phyloP scores from a whole-genome alignment of 306 rosid species.

The Vigna angularis region DNA sequence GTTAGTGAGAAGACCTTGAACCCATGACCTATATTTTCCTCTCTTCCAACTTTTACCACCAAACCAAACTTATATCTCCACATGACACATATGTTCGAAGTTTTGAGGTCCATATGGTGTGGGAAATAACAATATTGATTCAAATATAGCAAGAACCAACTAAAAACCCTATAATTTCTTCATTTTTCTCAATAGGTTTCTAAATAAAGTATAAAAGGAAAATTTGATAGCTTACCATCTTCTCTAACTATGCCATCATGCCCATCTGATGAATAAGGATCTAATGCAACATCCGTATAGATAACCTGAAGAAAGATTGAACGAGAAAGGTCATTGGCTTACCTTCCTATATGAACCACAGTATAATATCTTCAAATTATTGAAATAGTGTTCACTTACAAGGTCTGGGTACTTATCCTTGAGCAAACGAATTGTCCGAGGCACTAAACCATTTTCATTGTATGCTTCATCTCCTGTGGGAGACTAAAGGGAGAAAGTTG shows the following conservation, averaged over 20 bases:
- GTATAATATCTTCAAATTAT: slow-evolving; percentile 24
- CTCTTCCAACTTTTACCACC: no score
- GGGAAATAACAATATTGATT: slow-evolving; percentile 6
- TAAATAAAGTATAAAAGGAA: slow-evolving; percentile 17
- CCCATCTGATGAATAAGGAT: slow-evolving; percentile 97
- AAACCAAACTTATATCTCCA: no score
- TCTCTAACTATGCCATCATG: slow-evolving; percentile 98
- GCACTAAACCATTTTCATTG: slow-evolving; percentile 89
- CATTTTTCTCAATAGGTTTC: slow-evolving; percentile 28
- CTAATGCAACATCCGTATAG: slow-evolving; percentile 96
- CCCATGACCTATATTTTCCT: no score
- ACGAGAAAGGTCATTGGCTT: slow-evolving; percentile 19
- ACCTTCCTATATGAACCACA: slow-evolving; percentile 34
- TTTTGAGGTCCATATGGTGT: not conserved
- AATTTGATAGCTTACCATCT: slow-evolving; percentile 69
- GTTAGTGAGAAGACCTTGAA: no score
- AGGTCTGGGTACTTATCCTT: slow-evolving; percentile 94
- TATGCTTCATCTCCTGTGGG: slow-evolving; percentile 94
- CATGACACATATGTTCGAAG: not conserved
- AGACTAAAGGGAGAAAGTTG: slow-evolving; percentile 53
- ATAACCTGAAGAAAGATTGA: slow-evolving; percentile 64
- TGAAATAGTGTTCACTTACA: slow-evolving; percentile 59
- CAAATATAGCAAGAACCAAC: slow-evolving; percentile 15
- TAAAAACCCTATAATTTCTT: slow-evolving; percentile 18
- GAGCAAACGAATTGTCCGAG: slow-evolving; percentile 85